Evolutionary conservation across 768 basidiomycete species (phyloP).

Genomic region (Boletellus ananas): DNA sequence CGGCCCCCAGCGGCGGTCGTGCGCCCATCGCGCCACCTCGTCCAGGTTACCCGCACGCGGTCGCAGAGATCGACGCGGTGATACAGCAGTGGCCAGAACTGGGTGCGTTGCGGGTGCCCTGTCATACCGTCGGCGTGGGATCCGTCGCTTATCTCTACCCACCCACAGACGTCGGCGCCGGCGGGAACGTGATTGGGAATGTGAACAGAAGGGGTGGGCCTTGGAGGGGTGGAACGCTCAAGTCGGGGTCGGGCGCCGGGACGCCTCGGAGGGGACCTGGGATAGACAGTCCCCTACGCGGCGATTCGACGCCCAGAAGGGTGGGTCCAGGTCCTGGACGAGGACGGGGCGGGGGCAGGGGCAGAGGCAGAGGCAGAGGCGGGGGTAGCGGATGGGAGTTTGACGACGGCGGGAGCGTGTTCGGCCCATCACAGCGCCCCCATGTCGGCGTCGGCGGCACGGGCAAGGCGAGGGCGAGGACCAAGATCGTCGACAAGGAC

Average conservation of each 20-base stretch:
- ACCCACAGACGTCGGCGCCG: conserved; percentile 1
- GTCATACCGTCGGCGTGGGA: neutral
- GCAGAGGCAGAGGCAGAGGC: conserved; percentile 7
- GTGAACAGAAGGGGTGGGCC: neutral
- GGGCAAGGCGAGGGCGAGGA: neutral
- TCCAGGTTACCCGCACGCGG: conserved; percentile 16
- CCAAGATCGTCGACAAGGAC: conserved; percentile 22
- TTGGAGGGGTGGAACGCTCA: conserved; percentile 8
- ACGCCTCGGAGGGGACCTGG: conserved; percentile 11
- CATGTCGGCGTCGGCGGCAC: conserved; percentile 1
- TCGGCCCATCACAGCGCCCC: conserved; percentile 1
- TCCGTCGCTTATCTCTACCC: neutral
- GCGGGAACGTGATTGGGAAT: neutral
- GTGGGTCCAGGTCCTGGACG: conserved; percentile 1
- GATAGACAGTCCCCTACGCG: conserved; percentile 8
- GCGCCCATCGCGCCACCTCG: neutral
- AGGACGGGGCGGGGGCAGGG: conserved; percentile 27
- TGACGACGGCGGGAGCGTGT: neutral
- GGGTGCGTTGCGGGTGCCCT: conserved; percentile 14
- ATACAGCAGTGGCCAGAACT: conserved; percentile 24
- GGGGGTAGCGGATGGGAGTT: neutral
- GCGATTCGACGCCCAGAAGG: conserved; percentile 6
- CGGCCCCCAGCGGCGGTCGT: neutral
- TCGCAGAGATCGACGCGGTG: conserved; percentile 20
- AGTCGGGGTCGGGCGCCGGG: conserved; percentile 10